phyloP scores from a whole-genome alignment of 169 alveolate species.

The Condylostoma magnum region DNA sequence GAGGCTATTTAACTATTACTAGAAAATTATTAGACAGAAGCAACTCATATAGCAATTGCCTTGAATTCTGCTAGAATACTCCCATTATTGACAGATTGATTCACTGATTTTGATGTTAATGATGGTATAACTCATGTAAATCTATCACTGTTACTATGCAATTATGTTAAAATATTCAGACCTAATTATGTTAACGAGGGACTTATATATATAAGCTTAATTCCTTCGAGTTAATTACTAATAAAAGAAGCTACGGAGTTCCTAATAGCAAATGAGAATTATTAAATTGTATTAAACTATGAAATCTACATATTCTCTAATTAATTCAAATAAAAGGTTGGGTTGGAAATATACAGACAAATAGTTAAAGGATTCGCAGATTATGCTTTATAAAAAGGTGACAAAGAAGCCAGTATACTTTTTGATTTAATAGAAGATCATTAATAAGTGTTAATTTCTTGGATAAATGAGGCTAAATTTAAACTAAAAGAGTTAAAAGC shows the following conservation, averaged over 20 bases:
- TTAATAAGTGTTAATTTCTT: not conserved
- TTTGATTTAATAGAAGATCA: not conserved
- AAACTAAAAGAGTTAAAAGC: not conserved
- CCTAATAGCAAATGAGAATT: slow-evolving; percentile 11
- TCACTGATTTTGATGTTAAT: not conserved
- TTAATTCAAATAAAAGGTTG: not conserved
- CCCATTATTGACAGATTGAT: not conserved
- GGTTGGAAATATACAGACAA: not conserved
- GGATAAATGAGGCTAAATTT: slow-evolving; percentile 15
- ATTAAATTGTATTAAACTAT: not conserved
- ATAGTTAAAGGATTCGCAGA: slow-evolving; percentile 4
- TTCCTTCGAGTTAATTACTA: not conserved
- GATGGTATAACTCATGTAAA: slow-evolving; percentile 18
- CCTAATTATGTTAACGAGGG: slow-evolving; percentile 12
- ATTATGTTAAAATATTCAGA: not conserved
- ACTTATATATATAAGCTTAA: slow-evolving; percentile 11
- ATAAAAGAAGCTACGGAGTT: slow-evolving; percentile 19
- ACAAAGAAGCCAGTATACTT: slow-evolving; percentile 6
- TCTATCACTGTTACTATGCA: not conserved
- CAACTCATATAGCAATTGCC: slow-evolving; percentile 5
- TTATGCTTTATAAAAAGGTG: not conserved
- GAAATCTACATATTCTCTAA: slow-evolving; percentile 14
- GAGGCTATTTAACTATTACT: slow-evolving; percentile 12
- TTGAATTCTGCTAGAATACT: not conserved
- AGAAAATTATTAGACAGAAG: not conserved